Evolutionary conservation across 768 basidiomycete genomes (phyloP).

Genomic region (Lentinus brumalis): DNA sequence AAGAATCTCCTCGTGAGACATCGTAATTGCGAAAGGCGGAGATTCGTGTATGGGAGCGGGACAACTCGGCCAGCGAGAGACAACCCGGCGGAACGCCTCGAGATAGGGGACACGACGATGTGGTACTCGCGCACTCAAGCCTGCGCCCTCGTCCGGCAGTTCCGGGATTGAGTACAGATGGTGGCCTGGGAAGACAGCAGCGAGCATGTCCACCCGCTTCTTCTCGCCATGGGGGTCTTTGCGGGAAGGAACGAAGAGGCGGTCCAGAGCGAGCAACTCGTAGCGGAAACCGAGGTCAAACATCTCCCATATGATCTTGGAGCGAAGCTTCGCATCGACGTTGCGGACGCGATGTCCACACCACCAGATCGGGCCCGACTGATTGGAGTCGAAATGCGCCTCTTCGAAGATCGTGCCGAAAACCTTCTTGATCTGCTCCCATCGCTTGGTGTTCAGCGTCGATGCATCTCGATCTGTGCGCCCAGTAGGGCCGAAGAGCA

Average conservation of each 20-base stretch:
- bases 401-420: neutral
- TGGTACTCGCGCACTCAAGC: neutral
- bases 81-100: neutral
- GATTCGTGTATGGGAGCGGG: neutral
- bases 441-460: neutral
- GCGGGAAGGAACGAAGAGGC: neutral
- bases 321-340: neutral
- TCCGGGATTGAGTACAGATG: neutral
- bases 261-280: neutral
- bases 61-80: neutral
- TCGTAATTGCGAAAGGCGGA: too few species aligned
- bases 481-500: neutral
- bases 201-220: neutral
- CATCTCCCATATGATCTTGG: neutral
- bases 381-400: neutral
- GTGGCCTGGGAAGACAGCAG: neutral
- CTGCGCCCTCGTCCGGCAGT: neutral
- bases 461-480: neutral
- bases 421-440: neutral
- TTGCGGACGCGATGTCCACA: neutral
- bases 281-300: conserved; percentile 8
- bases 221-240: neutral
- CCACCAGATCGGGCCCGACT: neutral
- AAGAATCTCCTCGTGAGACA: neutral
- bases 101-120: neutral